Evolutionary conservation across 768 basidiomycete genomes (phyloP).

Genomic region (Suillus subalutaceus): DNA sequence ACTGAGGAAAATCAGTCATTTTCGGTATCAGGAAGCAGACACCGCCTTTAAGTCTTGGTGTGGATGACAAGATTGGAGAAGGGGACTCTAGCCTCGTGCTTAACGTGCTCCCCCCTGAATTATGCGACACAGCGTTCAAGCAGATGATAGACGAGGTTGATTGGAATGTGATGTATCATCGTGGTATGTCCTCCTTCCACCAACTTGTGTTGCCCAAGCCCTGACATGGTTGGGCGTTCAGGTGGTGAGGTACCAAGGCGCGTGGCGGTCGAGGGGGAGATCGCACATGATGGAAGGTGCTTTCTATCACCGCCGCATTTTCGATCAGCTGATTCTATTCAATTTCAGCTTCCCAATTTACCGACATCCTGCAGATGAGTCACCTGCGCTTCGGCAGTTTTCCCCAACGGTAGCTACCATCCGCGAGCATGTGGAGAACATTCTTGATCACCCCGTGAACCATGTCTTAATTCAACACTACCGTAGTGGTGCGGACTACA

Average conservation of each 20-base stretch:
- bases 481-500: slow-evolving; percentile 78
- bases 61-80: slow-evolving; percentile 55
- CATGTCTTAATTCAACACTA: slow-evolving; percentile 86
- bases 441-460: slow-evolving; percentile 69
- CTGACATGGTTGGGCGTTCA: slow-evolving; percentile 27
- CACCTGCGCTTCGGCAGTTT: slow-evolving; percentile 68
- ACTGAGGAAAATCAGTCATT: not conserved
- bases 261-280: slow-evolving; percentile 62
- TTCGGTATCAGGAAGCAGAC: slow-evolving; percentile 1
- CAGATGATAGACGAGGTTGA: slow-evolving; percentile 62
- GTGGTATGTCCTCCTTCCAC: slow-evolving; percentile 46
- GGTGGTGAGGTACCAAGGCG: slow-evolving; percentile 75
- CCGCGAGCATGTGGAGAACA: slow-evolving; percentile 60
- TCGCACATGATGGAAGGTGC: slow-evolving; percentile 55
- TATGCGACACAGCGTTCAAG: slow-evolving; percentile 61
- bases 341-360: slow-evolving; percentile 69
- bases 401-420: slow-evolving; percentile 70
- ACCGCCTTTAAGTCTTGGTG: slow-evolving; percentile 30
- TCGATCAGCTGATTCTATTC: not conserved
- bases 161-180: slow-evolving; percentile 76
- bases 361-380: slow-evolving; percentile 80
- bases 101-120: slow-evolving; percentile 57
- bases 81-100: slow-evolving; percentile 69
- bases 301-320: slow-evolving; percentile 17
- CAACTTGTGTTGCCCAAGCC: slow-evolving; percentile 5